A percentile compares a stretch with the other conserved stretches of the same genome.
Evolutionary conservation across 176 grass and related monocot genomes (phyloP).

Genomic region (Phyllostachys edulis): DNA sequence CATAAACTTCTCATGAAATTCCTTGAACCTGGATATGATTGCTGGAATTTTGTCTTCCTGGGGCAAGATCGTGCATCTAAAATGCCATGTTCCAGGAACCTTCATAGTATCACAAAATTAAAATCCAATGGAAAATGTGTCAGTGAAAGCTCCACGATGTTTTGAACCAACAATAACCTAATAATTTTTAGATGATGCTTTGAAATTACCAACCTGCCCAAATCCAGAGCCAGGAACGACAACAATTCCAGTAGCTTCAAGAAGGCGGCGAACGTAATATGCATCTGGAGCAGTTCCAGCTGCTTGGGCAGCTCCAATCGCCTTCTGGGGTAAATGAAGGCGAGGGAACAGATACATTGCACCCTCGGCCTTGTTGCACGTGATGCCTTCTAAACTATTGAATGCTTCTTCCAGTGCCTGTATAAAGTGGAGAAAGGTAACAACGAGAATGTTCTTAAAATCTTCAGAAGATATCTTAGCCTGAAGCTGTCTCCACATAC

Average conservation of each 20-base stretch:
- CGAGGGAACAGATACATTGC: slow-evolving; percentile 97
- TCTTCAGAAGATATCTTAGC: neutral
- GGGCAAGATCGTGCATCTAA: slow-evolving; percentile 78
- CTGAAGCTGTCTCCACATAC: neutral
- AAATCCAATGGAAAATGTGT: slow-evolving; percentile 17
- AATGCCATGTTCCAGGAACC: slow-evolving; percentile 78
- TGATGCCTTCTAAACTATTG: slow-evolving; percentile 85
- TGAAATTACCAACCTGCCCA: slow-evolving; percentile 64
- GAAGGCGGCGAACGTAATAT: slow-evolving; percentile 74
- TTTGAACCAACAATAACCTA: neutral
- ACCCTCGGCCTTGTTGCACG: slow-evolving; percentile 94
- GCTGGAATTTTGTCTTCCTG: slow-evolving; percentile 78
- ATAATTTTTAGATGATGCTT: neutral
- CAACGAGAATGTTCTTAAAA: neutral
- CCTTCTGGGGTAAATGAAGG: slow-evolving; percentile 74
- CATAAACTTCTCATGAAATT: slow-evolving; percentile 80
- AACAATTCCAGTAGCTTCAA: slow-evolving; percentile 87
- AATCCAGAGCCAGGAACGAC: slow-evolving; percentile 89
- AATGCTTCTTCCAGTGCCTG: slow-evolving; percentile 98
- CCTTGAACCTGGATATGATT: slow-evolving; percentile 65
- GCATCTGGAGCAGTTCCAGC: slow-evolving; percentile 67
- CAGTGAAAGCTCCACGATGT: neutral
- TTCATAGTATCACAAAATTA: slow-evolving; percentile 13
- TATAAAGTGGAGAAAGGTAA: slow-evolving; percentile 21
- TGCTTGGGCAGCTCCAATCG: slow-evolving; percentile 70